These are phyloP conservation scores for Excoecaria cochinchinensis DNA, from an alignment of 345 rosid species.

Conservation along the genomic window DNA sequence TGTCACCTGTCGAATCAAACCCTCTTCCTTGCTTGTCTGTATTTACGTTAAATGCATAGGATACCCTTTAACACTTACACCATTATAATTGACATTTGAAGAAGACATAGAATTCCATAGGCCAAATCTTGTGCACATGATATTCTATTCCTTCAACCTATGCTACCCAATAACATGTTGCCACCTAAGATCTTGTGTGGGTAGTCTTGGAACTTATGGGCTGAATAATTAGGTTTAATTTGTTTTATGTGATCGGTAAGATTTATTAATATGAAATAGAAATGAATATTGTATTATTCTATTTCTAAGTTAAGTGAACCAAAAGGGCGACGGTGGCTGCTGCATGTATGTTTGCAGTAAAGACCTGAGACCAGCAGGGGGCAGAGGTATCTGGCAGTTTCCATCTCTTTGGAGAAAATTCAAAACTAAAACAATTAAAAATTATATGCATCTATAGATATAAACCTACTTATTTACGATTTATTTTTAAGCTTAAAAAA, in stretches of 20 bases:
- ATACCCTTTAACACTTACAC: constrained; percentile 29
- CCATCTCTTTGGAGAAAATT: background rate
- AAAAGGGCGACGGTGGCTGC: background rate
- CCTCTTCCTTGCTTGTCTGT: constrained; percentile 28
- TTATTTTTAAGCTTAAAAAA: too few species aligned
- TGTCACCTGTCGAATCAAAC: constrained; percentile 24
- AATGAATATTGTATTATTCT: too few species aligned
- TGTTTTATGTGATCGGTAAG: background rate
- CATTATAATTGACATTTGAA: constrained; percentile 19
- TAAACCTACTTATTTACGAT: too few species aligned
- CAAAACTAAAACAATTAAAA: too few species aligned
- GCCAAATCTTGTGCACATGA: too few species aligned
- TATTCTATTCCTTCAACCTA: too few species aligned
- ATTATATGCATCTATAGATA: too few species aligned
- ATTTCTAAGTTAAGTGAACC: background rate
- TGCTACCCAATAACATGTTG: background rate
- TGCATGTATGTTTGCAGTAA: background rate
- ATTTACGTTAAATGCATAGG: constrained; percentile 31
- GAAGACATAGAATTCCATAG: background rate
- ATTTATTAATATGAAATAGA: too few species aligned
- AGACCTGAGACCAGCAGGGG: background rate
- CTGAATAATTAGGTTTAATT: background rate
- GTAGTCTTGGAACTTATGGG: background rate
- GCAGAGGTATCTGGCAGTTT: background rate
- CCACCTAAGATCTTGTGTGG: background rate